A percentile compares a stretch with the other conserved stretches of the same genome.
Evolutionary conservation across 129 eudicot species (phyloP).

Genomic region (Saposhnikovia divaricata): DNA sequence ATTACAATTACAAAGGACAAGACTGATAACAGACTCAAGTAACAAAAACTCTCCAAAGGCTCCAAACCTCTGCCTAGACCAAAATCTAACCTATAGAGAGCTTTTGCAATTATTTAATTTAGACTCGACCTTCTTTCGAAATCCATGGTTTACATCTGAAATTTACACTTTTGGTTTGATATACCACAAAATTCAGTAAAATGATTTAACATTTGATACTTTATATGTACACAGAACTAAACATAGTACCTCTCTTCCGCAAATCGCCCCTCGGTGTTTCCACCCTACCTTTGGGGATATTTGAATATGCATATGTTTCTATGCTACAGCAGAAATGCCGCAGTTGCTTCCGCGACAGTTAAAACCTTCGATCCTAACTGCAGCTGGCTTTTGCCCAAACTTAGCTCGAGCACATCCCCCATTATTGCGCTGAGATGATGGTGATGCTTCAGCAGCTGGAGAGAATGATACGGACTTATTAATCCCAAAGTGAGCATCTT

Average conservation of each 20-base stretch:
- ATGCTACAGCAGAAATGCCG: conserved; percentile 44
- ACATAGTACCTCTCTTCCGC: conserved; percentile 19
- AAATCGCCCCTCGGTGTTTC: conserved; percentile 4
- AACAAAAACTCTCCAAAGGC: conserved; percentile 9
- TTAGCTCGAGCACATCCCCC: conserved; percentile 36
- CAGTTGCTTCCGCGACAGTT: conserved; percentile 39
- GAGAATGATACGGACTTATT: conserved; percentile 16
- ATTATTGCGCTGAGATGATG: conserved; percentile 31
- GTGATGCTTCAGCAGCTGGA: conserved; percentile 22
- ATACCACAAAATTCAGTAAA: conserved; percentile 16
- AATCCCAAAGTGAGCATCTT: conserved; percentile 45
- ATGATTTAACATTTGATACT: conserved; percentile 12
- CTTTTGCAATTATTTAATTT: conserved; percentile 14
- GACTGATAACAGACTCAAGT: conserved; percentile 11
- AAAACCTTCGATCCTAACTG: conserved; percentile 62
- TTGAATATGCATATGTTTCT: not conserved
- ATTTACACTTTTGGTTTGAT: conserved; percentile 20
- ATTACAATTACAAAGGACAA: conserved; percentile 35
- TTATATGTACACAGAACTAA: conserved; percentile 25
- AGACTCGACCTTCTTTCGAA: not conserved
- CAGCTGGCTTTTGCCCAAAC: conserved; percentile 37
- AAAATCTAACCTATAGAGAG: conserved; percentile 18
- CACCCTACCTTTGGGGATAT: conserved; percentile 4
- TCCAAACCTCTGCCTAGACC: conserved; percentile 12
- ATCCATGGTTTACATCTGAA: conserved; percentile 10